Base-by-base conservation (phyloP, 2,329 filamentous ascomycete genomes). In the Nakataea oryzae region DNA sequence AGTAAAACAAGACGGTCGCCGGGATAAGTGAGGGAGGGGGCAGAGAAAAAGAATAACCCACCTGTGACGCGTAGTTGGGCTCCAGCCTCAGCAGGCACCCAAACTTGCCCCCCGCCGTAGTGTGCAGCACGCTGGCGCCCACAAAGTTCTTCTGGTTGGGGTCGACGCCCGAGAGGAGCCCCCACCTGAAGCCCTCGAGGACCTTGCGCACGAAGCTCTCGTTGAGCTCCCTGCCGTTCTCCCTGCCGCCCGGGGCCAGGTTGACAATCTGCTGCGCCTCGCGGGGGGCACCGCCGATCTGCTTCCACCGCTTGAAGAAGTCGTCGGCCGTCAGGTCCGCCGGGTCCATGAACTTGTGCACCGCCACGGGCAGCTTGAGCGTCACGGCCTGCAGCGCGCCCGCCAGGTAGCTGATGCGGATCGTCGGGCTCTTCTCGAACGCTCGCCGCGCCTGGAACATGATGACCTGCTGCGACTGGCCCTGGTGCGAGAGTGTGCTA, bases 291-390 rank as follows among this genome's bases (percentile, higher is more conserved):
- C 90, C 91, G 14, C 95, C 95, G 69, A 99, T 97, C 76, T 99
- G 95, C 80, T 96, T 96, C 95, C 95, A 99, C 60, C 96, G 83
- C 80, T 96, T 97, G 84, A 99, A 99, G 76, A 97, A 99, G 72
- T 99, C 95, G 61, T 99, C 95, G 0, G 88, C 86, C 8, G 85
- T 85, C 54, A 99, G 79, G 62, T 95, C 88, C 0, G 95, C 93
- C 0, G 90, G 86, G 65, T 97, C 93, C 92, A 97, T 97, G 71
- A 96, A 99, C 73, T 97, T 96, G 75, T 97, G 93, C 61, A 93
- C 84, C 0, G 90, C 80, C 4, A 99, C 84, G 0, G 95, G 95
- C 5, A 99, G 81, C 73, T 96, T 93, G 54, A 99, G 79, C 0
- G 95, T 99, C 54, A 97, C 79, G 1, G 91, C 93, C 74, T 99